Evolutionary conservation across 2,329 filamentous ascomycete genomes (phyloP).

Genomic region (Aspergillus viridinutans): DNA sequence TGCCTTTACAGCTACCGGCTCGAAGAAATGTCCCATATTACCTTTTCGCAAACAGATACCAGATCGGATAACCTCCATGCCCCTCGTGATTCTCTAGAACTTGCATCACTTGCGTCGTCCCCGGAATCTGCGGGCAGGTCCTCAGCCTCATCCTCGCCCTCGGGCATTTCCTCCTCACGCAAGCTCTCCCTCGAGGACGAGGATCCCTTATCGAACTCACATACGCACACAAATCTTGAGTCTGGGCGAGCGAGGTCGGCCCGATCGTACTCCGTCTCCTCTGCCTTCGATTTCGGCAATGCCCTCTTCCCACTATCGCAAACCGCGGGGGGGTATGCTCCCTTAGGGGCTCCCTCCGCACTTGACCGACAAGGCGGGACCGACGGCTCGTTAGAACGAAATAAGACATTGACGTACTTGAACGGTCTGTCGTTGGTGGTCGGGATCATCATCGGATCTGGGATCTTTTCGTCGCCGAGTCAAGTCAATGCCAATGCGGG

Average conservation of each 20-base stretch:
- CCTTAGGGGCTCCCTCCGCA: conserved; percentile 70
- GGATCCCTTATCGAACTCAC: conserved; percentile 61
- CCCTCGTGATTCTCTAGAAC: conserved; percentile 87
- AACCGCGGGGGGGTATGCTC: conserved; percentile 75
- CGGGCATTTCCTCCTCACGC: conserved; percentile 88
- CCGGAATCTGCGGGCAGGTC: conserved; percentile 58
- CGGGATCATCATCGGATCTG: conserved; percentile 90
- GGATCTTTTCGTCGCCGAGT: conserved; percentile 91
- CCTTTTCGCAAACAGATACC: conserved; percentile 26
- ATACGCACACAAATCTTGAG: conserved; percentile 50
- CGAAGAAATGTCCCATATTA: conserved; percentile 29
- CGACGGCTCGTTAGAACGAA: conserved; percentile 83
- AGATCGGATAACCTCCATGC: conserved; percentile 30
- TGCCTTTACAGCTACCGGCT: background rate
- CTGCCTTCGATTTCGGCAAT: conserved; percentile 91
- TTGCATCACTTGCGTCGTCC: conserved; percentile 88
- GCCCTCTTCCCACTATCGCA: conserved; percentile 90
- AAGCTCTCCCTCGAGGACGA: conserved; percentile 84
- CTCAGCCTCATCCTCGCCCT: conserved; percentile 69
- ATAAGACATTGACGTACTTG: conserved; percentile 91
- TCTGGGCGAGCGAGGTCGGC: conserved; percentile 46
- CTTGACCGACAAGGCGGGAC: conserved; percentile 54
- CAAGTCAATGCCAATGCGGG: conserved; percentile 90
- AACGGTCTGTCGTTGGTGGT: conserved; percentile 90
- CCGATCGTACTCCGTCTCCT: conserved; percentile 84